Percentiles rank a stretch among this genome's conserved stretches.
Conservation (phyloP, 2,329 filamentous ascomycete genomes). For the Claviceps arundinis region DNA sequence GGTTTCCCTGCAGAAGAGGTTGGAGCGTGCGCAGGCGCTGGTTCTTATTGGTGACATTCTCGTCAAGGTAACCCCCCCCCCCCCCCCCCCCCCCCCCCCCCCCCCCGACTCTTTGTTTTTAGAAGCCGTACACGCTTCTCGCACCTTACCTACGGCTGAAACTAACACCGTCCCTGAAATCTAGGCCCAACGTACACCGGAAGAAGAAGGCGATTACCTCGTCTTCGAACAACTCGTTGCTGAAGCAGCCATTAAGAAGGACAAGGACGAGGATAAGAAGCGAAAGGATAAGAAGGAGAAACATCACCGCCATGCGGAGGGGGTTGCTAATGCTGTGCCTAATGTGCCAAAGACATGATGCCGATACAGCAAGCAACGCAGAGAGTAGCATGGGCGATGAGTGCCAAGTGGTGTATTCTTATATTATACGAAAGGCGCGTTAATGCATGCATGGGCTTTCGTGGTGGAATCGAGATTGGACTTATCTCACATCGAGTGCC, state of each 20-base stretch:
- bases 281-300: conserved; percentile 40
- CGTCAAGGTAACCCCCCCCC: conserved; percentile 50
- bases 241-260: conserved; percentile 91
- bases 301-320: conserved; percentile 19
- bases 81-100: background rate
- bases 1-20: conserved; percentile 67
- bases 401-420: too few relatives aligned
- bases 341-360: conserved; percentile 11
- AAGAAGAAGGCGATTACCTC: conserved; percentile 98
- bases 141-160: too few relatives aligned
- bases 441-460: too few relatives aligned
- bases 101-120: background rate
- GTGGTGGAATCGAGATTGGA: too few relatives aligned
- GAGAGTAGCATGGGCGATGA: too few relatives aligned
- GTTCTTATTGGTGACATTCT: conserved; percentile 84
- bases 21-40: conserved; percentile 84
- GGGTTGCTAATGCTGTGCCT: conserved; percentile 14
- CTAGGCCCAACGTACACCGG: conserved; percentile 75
- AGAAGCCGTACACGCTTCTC: too few relatives aligned
- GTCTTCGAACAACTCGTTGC: conserved; percentile 97
- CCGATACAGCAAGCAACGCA: background rate
- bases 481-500: too few relatives aligned
- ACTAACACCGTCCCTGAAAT: background rate
- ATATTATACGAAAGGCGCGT: too few relatives aligned
- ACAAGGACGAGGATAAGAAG: conserved; percentile 62